Percentiles rank a stretch among this genome's conserved stretches.
Evolutionary conservation across 2,329 filamentous ascomycete genomes (phyloP).

Genomic region (Cytospora paraplurivora): DNA sequence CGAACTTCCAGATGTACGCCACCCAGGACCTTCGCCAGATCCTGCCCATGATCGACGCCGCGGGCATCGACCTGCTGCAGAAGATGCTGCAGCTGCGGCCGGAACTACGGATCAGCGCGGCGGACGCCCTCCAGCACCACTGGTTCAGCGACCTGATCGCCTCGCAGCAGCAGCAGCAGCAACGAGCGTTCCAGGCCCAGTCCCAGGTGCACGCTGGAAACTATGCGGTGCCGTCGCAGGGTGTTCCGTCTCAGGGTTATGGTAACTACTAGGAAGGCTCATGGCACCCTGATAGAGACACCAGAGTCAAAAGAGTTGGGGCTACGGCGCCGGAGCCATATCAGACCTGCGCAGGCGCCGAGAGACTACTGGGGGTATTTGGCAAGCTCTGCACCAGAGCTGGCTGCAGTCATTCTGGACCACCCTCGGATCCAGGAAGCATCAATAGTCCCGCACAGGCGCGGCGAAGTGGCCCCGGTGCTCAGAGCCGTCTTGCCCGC

Average conservation of each 20-base stretch:
- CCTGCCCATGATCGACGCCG: constrained; percentile 83
- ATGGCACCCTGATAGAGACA: neutral
- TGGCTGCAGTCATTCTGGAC: neutral
- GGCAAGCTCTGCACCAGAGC: neutral
- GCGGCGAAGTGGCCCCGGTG: too few relatives aligned
- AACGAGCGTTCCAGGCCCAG: constrained; percentile 42
- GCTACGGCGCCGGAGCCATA: neutral
- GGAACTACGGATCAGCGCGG: constrained; percentile 85
- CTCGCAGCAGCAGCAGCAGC: constrained; percentile 52
- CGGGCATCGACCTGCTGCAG: constrained; percentile 83
- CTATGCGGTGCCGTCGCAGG: constrained; percentile 35
- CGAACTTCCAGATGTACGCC: constrained; percentile 89
- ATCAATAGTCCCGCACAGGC: too few relatives aligned
- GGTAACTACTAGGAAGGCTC: constrained; percentile 32
- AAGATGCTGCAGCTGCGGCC: constrained; percentile 92
- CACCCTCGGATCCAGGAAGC: too few relatives aligned
- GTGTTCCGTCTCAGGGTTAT: constrained; percentile 42
- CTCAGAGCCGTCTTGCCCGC: too few relatives aligned
- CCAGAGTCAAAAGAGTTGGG: neutral
- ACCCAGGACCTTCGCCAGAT: constrained; percentile 88
- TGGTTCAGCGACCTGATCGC: constrained; percentile 83
- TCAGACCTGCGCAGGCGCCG: neutral
- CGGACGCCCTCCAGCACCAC: constrained; percentile 82
- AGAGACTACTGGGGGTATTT: neutral
- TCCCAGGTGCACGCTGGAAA: constrained; percentile 40